Conservation (phyloP, 495 filamentous ascomycete species). For the Xylaria longipes region DNA sequence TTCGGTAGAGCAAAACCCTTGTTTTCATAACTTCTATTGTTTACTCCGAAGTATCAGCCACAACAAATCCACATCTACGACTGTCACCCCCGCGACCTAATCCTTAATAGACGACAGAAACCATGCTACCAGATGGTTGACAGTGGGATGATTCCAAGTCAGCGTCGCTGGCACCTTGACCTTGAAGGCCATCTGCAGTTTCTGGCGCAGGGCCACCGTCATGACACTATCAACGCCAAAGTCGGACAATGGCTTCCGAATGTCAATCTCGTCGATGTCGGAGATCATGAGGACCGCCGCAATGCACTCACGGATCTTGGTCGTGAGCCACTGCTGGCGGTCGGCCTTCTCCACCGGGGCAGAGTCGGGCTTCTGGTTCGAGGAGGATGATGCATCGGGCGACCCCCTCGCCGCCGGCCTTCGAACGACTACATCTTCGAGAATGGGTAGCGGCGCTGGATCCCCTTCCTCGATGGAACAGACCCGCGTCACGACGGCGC, state of each 20-base stretch:
- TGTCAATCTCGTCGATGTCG: constrained; percentile 42
- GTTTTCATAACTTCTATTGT: not conserved
- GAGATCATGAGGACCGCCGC: constrained; percentile 35
- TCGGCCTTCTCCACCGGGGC: constrained; percentile 27
- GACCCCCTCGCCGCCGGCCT: constrained; percentile 5
- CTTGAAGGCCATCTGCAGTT: constrained; percentile 44
- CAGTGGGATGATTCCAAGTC: constrained; percentile 48
- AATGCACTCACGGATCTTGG: constrained; percentile 35
- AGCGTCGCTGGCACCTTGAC: constrained; percentile 51
- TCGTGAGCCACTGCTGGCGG: constrained; percentile 34
- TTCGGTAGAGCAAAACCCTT: too few species aligned
- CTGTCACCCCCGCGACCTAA: not conserved
- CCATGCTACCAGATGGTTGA: constrained; percentile 44
- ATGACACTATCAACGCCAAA: constrained; percentile 52
- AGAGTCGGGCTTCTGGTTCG: not conserved
- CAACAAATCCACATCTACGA: not conserved
- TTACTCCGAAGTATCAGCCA: not conserved
- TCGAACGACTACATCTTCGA: constrained; percentile 43
- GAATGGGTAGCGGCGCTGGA: constrained; percentile 33
- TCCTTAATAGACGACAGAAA: constrained; percentile 36
- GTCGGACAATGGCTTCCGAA: constrained; percentile 41
- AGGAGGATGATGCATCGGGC: not conserved
- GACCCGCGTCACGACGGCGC: constrained; percentile 46
- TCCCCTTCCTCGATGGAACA: constrained; percentile 23
- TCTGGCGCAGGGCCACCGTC: constrained; percentile 46